A percentile compares a stretch with the other conserved stretches of the same genome.
Evolutionary conservation across 495 filamentous ascomycete genomes (phyloP).

Genomic region (Achaetomiella virescens): DNA sequence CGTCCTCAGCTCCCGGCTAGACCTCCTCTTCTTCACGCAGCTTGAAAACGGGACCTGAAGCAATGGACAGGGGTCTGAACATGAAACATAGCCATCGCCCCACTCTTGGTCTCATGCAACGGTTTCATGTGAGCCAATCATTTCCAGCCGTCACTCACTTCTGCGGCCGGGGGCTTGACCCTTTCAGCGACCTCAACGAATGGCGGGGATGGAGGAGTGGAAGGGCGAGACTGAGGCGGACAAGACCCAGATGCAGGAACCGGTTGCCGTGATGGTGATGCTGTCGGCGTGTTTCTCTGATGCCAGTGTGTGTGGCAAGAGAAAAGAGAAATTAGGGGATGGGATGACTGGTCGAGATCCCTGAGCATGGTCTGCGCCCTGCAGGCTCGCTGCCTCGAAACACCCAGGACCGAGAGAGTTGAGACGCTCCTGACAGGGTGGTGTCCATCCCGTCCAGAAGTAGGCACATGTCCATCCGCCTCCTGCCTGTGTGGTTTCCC

Average conservation of each 20-base stretch:
- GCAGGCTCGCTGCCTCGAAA: background rate
- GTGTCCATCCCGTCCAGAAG: too few relatives aligned
- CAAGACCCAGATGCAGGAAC: background rate
- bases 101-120: background rate
- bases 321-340: background rate
- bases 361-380: background rate
- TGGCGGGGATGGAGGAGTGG: background rate
- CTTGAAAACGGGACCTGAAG: too few relatives aligned
- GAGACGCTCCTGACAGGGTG: background rate
- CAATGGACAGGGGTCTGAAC: background rate
- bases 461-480: too few relatives aligned
- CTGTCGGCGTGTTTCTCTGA: background rate
- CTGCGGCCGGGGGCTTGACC: slow-evolving; percentile 2
- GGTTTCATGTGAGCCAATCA: slow-evolving; percentile 5
- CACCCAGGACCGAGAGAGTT: background rate
- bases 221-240: background rate
- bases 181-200: slow-evolving; percentile 1
- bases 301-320: background rate
- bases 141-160: background rate
- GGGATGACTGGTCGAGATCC: background rate
- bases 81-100: slow-evolving; percentile 1
- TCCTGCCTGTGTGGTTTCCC: too few relatives aligned
- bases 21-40: too few relatives aligned
- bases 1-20: too few relatives aligned
- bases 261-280: too few relatives aligned